These are phyloP conservation scores for Cyberlindnera veronae DNA, from an alignment of 805 yeast species.

Conservation along the genomic window DNA sequence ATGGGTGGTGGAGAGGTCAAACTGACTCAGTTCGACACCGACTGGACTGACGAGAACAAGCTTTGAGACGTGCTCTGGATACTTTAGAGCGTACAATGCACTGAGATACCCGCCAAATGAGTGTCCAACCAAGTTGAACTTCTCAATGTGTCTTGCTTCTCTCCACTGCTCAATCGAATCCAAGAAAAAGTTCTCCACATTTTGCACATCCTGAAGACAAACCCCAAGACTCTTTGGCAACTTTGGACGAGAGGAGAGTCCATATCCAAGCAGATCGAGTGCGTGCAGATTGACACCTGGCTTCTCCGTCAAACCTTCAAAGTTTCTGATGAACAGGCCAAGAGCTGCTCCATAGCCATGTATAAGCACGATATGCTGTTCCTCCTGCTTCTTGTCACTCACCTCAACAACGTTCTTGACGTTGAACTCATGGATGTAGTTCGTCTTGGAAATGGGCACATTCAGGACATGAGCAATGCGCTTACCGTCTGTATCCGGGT, in stretches of 20 bases:
- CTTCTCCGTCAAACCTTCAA: conserved; percentile 44
- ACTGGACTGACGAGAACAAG: conserved; percentile 66
- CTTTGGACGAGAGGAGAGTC: conserved; percentile 54
- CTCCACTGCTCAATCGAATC: conserved; percentile 64
- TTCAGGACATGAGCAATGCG: conserved; percentile 46
- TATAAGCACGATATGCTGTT: conserved; percentile 56
- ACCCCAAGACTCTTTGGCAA: conserved; percentile 22
- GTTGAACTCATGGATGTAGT: conserved; percentile 69
- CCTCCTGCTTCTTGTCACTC: neutral
- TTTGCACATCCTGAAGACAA: conserved; percentile 27
- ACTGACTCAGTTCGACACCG: conserved; percentile 60
- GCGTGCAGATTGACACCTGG: conserved; percentile 60
- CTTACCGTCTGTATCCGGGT: conserved; percentile 48
- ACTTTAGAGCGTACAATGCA: conserved; percentile 51
- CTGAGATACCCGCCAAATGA: conserved; percentile 71
- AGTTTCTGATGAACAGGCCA: conserved; percentile 68
- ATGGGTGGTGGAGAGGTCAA: conserved; percentile 20
- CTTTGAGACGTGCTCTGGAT: conserved; percentile 48
- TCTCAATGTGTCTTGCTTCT: conserved; percentile 38
- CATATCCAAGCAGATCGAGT: conserved; percentile 60
- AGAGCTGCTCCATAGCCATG: conserved; percentile 89
- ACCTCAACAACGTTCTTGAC: conserved; percentile 44
- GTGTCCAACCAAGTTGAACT: conserved; percentile 61
- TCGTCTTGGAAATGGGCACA: conserved; percentile 48
- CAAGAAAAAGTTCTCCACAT: conserved; percentile 33